A percentile compares a stretch with the other conserved stretches of the same genome.
phyloP scores from a whole-genome alignment of 768 basidiomycete species.

The Lentinus brumalis region DNA sequence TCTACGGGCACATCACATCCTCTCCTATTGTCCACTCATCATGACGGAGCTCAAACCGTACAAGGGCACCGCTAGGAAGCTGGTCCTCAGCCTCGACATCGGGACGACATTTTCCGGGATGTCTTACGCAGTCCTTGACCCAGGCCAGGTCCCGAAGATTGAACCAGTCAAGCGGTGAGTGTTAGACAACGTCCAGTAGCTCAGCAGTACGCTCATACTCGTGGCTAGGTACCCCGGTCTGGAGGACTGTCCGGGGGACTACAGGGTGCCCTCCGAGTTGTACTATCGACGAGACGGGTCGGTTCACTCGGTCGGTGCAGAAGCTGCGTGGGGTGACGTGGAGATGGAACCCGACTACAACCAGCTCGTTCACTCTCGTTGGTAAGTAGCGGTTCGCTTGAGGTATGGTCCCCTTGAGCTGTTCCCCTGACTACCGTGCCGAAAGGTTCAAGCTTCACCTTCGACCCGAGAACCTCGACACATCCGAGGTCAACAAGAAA shows the following conservation, averaged over 20 bases:
- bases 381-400: slow-evolving; percentile 36
- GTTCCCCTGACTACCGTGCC: not conserved
- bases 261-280: slow-evolving; percentile 26
- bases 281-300: slow-evolving; percentile 5
- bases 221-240: not conserved
- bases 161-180: slow-evolving; percentile 7
- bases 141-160: slow-evolving; percentile 34
- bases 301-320: slow-evolving; percentile 44
- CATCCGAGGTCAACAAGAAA: not conserved
- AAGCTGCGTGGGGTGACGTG: slow-evolving; percentile 42
- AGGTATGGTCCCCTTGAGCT: not conserved
- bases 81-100: slow-evolving; percentile 54
- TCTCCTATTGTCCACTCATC: not conserved
- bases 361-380: slow-evolving; percentile 30
- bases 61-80: slow-evolving; percentile 31
- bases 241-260: slow-evolving; percentile 4
- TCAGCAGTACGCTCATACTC: no score
- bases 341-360: slow-evolving; percentile 22
- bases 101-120: slow-evolving; percentile 56
- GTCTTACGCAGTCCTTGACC: slow-evolving; percentile 44
- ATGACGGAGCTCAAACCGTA: slow-evolving; percentile 8
- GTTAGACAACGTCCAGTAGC: not conserved
- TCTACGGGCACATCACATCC: not conserved
- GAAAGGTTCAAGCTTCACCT: slow-evolving; percentile 25
- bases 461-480: slow-evolving; percentile 7